Conservation (phyloP, 176 grass and related monocot genomes). For the Avena insularis region DNA sequence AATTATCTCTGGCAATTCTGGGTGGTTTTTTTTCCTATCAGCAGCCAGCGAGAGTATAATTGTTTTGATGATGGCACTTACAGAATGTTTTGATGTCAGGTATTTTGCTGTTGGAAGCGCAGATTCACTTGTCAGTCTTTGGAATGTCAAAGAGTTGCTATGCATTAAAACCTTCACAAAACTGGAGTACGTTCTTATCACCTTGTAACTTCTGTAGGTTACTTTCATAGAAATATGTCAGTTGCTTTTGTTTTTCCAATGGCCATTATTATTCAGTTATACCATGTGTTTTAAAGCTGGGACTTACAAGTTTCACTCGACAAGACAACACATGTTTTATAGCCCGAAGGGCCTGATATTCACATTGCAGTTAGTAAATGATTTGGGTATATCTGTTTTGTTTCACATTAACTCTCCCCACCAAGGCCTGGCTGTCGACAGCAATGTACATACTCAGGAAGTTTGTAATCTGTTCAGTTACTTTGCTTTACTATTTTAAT, state of each 20-base stretch:
- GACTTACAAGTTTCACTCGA: background rate
- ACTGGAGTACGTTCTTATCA: conserved; percentile 73
- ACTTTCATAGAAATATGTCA: background rate
- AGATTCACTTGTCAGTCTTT: conserved; percentile 98
- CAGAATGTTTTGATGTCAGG: conserved; percentile 57
- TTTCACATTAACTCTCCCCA: background rate
- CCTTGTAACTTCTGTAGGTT: background rate
- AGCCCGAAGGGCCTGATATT: background rate
- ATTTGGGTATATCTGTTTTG: background rate
- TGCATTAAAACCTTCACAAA: conserved; percentile 97
- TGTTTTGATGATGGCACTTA: conserved; percentile 40
- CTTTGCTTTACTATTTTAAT: conserved; percentile 6
- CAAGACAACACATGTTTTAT: background rate
- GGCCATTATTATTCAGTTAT: conserved; percentile 12
- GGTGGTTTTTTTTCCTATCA: conserved; percentile 18
- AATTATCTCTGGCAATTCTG: background rate
- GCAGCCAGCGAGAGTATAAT: conserved; percentile 6
- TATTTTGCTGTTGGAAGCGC: conserved; percentile 99
- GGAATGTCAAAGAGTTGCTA: conserved; percentile 91
- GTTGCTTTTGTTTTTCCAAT: background rate
- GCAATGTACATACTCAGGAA: background rate
- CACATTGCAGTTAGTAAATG: conserved; percentile 24
- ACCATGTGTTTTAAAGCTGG: background rate
- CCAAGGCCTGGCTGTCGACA: background rate
- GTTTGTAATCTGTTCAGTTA: background rate